Evolutionary conservation across 2,329 filamentous ascomycete genomes (phyloP), one percentile per base, ranked within the genome.

Genomic region (Thyridium curvatum): DNA sequence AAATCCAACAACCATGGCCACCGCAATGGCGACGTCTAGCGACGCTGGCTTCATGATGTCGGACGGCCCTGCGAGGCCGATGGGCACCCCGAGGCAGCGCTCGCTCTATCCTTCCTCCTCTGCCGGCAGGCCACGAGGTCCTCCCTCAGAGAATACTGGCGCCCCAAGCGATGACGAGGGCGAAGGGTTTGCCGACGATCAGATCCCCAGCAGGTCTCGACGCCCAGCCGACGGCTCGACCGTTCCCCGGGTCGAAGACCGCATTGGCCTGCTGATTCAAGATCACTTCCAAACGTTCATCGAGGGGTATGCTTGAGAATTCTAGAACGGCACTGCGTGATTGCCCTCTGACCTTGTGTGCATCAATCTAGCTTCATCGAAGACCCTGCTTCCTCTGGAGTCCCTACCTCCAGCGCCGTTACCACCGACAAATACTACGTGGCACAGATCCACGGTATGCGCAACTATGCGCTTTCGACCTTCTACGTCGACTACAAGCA

Each of bases 401-500:
- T 71, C 7, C 81, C 82, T 9, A 69, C 77, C 4, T 84, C 85
- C 13, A 87, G 83, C 54, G 80, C 81, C 18, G 40, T 44, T 14
- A 83, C 80, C 4, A 86, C 84, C 18, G 83, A 89, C 65, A 86
- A 84, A 58, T 90, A 89, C 66, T 94, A 93, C 60, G 72, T 93
- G 41, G 84, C 84, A 36, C 86, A 90, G 63, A 87, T 94, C 50
- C 81, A 86, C 53, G 83, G 82, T 45, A 79, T 94, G 72, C 74
- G 77, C 41, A 73, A 74, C 16, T 85, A 84, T 58, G 72, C 79
- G 46, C 74, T 91, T n/a, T 91, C 86, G 2, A 93, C 86, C 6
- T 79, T 93, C 41, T 94, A 93, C 58, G 77, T 94, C 54, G 87
- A 94, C 64, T 93, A 82, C 64, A 86, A 82, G 48, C 93, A 98